Base-by-base conservation (phyloP, 2,329 filamentous ascomycete species). In the Monosporascus ibericus region DNA sequence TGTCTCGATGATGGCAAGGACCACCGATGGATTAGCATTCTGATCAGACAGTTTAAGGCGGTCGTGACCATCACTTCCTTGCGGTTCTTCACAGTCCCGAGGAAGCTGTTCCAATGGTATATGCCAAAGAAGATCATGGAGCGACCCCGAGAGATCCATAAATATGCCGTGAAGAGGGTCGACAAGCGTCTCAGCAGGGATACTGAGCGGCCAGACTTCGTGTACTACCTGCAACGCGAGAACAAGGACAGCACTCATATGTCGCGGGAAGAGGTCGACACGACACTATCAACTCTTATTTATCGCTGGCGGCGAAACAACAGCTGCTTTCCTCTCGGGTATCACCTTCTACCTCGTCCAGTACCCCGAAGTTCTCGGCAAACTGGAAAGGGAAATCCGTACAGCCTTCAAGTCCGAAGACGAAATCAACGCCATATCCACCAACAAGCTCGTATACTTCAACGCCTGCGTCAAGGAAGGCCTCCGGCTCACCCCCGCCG, bases 221-320 rank as follows among this genome's bases (percentile, higher is more conserved):
- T 44, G n/a, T 11, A 20, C 20, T 44, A 44, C 11, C 15, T 44
- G n/a, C 40, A 20, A 14, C 40, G 40, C 9, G n/a, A 44, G 5
- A 24, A 44, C 20, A 44, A 44, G 40, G 40, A 44, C 20, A 24
- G 5, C 40, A 25, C 40, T 22, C n/a, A 24, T 1, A 44, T 44
- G 40, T 20, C 40, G 11, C n/a, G 20, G 40, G 40, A 24, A 15
- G 40, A 44, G 20, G 25, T 20, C n/a, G 40, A 20, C 20, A 20
- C n/a, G 2, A 44, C n/a, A 1, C 8, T 24, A 15, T 44, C 40
- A 20, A 55, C 63, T 3, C 58, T 71, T 5, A 62, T n/a, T 78
- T 40, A 60, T 73, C 7, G 75, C 75, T 7, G 75, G 77, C 3
- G 72, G 71, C 1, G 76, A 79, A 58, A 79, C 76, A 2, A 76